A percentile compares a stretch with the other conserved stretches of the same genome.
phyloP scores from a whole-genome alignment of 2,329 filamentous ascomycete genomes.

The Epichloe brachyelytri region DNA sequence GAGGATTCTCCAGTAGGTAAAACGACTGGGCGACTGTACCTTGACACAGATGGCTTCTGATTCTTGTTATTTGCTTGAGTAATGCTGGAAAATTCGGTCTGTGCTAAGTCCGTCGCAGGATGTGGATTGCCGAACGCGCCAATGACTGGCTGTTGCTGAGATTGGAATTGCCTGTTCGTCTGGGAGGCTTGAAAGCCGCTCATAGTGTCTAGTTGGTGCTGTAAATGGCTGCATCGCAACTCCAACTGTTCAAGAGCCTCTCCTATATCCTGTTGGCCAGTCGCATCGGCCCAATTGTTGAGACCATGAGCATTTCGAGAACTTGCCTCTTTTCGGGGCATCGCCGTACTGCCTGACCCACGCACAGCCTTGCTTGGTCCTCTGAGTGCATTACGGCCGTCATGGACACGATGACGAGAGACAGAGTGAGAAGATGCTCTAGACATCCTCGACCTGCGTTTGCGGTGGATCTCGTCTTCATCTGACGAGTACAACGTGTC shows the following conservation, averaged over 20 bases:
- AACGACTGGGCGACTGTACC: background rate
- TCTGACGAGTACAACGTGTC: background rate
- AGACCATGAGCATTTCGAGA: background rate
- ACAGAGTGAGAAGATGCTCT: background rate
- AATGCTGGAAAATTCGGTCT: background rate
- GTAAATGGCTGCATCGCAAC: background rate
- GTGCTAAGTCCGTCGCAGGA: background rate
- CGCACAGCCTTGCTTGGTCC: too few relatives aligned
- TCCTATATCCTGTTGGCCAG: background rate
- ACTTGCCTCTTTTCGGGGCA: background rate
- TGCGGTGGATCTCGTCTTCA: background rate
- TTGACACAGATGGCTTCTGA: background rate
- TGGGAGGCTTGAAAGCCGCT: background rate
- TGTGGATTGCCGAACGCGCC: background rate
- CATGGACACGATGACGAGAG: background rate
- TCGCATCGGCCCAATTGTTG: background rate
- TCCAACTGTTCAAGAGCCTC: slow-evolving; percentile 4
- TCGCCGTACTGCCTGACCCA: background rate
- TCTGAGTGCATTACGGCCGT: too few relatives aligned
- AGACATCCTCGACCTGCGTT: background rate
- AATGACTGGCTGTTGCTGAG: background rate
- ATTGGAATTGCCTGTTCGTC: background rate
- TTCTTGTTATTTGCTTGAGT: background rate
- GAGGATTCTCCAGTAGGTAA: background rate
- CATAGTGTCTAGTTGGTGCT: slow-evolving; percentile 1